Base-by-base conservation (phyloP, 177 flowering plant species). In the Vitis hybrid region DNA sequence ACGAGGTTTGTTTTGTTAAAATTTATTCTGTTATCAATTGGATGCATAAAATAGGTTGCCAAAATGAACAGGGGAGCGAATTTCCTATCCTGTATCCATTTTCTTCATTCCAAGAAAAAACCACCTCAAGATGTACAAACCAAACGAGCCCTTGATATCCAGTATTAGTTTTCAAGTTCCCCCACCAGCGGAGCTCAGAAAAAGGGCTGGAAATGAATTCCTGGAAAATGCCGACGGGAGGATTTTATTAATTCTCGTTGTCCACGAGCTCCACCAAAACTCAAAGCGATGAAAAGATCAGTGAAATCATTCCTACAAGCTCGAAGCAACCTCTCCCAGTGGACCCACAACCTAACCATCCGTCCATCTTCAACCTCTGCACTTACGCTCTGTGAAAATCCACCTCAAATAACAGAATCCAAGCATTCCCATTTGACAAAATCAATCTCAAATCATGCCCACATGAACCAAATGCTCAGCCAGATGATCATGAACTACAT, bases 381-480 rank as follows among this genome's bases (percentile, higher is more conserved):
- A 12, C 39, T 62, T 3, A 18, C 33, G 14, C 0, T 33, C 45
- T 33, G 7, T 7, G 21, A 56, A 64, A 64, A 33, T 66, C 58
- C 74, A 71, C 13, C 64, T 75, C 74, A 75, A 71, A 39, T 61
- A 29, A 33, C 55, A 19, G 48, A 62, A 39, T 61, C 60, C 39
- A 45, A 9, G n/a, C 50, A 31, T 49, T 29, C 63, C 49, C 26
- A 64, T 49, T 66, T 57, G 56, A 59, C 61, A 10, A 65, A 69
- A 56, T 57, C 72, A 16, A 13, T 53, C 68, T 10, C 70, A 53
- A 58, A 60, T 19, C 5, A 49, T 33, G 51, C 70, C 72, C 76
- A 70, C 51, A 57, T 73, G 62, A 74, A 61, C 22, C 75, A 76
- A 60, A 64, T 72, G 7, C 61, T 73, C 13, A 56, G 33, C 29